Conservation (phyloP, 2,329 filamentous ascomycete genomes). For the Whalleya microplaca region DNA sequence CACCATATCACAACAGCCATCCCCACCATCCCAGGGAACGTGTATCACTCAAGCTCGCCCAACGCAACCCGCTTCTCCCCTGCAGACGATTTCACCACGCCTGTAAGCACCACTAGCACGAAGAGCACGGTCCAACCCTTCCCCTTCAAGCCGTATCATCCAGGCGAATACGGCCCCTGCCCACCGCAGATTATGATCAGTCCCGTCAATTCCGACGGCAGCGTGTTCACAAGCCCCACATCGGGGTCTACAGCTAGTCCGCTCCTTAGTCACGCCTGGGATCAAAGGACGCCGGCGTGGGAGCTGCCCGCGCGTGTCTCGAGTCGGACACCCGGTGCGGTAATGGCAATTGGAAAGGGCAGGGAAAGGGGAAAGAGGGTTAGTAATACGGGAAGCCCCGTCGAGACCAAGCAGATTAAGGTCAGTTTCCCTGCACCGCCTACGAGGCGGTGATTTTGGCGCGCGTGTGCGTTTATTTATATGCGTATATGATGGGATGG, state of each 20-base stretch:
- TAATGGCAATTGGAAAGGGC: slow-evolving; percentile 20
- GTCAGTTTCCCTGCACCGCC: slow-evolving; percentile 34
- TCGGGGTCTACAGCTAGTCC: slow-evolving; percentile 37
- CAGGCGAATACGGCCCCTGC: slow-evolving; percentile 34
- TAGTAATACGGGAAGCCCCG: slow-evolving; percentile 33
- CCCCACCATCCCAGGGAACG: slow-evolving; percentile 33
- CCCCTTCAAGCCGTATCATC: slow-evolving; percentile 37
- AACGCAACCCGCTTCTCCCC: slow-evolving; percentile 36
- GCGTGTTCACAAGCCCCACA: slow-evolving; percentile 31
- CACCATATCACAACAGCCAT: slow-evolving; percentile 31
- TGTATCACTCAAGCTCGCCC: slow-evolving; percentile 37
- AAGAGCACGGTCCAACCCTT: slow-evolving; percentile 37
- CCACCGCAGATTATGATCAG: slow-evolving; percentile 23
- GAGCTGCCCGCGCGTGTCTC: slow-evolving; percentile 27
- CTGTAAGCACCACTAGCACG: slow-evolving; percentile 36
- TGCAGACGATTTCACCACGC: slow-evolving; percentile 29
- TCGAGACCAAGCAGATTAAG: slow-evolving; percentile 36
- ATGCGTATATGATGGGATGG: no score
- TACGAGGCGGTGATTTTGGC: slow-evolving; percentile 15
- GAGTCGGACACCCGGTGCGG: slow-evolving; percentile 15
- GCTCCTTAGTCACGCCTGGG: slow-evolving; percentile 35
- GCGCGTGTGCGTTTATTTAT: no score
- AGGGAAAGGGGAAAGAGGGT: slow-evolving; percentile 27
- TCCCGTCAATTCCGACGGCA: slow-evolving; percentile 6
- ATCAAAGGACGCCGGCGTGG: slow-evolving; percentile 31